Base-by-base conservation (phyloP, 352 stramenopile species). In the Pythium volutum region DNA sequence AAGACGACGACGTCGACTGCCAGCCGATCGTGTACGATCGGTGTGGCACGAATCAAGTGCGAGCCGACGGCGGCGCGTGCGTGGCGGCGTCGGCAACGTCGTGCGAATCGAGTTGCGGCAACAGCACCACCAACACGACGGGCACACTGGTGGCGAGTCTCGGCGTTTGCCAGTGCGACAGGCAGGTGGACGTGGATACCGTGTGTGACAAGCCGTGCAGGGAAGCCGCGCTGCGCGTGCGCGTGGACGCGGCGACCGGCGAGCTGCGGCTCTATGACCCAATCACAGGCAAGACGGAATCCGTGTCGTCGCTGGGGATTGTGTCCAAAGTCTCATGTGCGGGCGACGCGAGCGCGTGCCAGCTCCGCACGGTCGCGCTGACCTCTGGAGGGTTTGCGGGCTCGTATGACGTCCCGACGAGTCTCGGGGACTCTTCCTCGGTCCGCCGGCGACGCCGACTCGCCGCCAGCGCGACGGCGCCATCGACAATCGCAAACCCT, bases 11-110 rank as follows among this genome's bases (percentile, higher is more conserved):
- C 14, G 80, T 94, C 3, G 89, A 97, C 58, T 98, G 92, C 56
- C 92, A 98, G 56, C 92, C 91, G 0, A 92, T 96, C 25, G 91
- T 97, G 15, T 97, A 96, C 55, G 71, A 89, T 33, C 84, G 88
- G 7, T 98, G 92, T 48, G 63, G 76, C 0, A 74, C 70, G 7
- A 76, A 56, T 46, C 74, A 97, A 67, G 74, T 95, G 9, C 89
- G 92, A 10, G 83, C 81, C 12, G 81, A 92, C 26, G 65, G 69
- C 33, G 92, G 92, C 0, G 66, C 54, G 0, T 98, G 92, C 45
- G 70, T 89, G 1, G 68, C 74, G 11, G 65, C 74, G 22, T 75
- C 59, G 0, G 63, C 69, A 1, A 67, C 76, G 5, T 84, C 74
- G 0, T 88, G 75, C 25, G 70, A 81, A 0, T 79, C 75, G 26